A percentile compares a stretch with the other conserved stretches of the same genome.
Conservation (phyloP, 371 early-diverging fungal species). For the Apophysomyces sp. region DNA sequence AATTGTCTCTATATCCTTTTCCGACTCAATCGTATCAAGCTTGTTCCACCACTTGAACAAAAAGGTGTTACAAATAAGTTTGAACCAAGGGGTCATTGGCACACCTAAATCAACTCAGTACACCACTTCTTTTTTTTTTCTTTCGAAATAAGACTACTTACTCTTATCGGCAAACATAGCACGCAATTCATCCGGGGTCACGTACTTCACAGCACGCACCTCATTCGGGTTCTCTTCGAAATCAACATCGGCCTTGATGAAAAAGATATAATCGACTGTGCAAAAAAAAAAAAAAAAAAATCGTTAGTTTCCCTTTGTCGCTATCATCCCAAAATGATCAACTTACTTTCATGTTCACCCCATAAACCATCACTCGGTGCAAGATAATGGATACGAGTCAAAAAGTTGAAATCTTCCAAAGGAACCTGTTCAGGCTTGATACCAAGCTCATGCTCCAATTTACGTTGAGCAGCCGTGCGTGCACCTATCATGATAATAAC, state of each 20-base stretch:
- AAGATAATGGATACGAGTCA: constrained; percentile 94
- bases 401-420: constrained; percentile 78
- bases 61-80: constrained; percentile 86
- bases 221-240: constrained; percentile 78
- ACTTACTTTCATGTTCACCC: constrained; percentile 94
- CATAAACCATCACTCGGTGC: constrained; percentile 94
- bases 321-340: constrained; percentile 16
- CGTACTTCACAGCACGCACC: constrained; percentile 73
- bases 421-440: constrained; percentile 80
- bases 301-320: not conserved
- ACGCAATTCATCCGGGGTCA: constrained; percentile 75
- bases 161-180: constrained; percentile 68
- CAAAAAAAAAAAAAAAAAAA: too few species aligned
- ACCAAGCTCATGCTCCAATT: constrained; percentile 95
- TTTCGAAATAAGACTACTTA: constrained; percentile 19
- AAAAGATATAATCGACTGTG: constrained; percentile 87
- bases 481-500: constrained; percentile 35
- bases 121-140: not conserved
- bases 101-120: constrained; percentile 31
- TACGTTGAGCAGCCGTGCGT: constrained; percentile 71
- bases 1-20: constrained; percentile 73
- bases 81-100: constrained; percentile 95
- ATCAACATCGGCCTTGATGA: constrained; percentile 72
- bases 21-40: constrained; percentile 67
- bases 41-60: constrained; percentile 95